Percentiles rank a stretch among this genome's conserved stretches.
phyloP scores from a whole-genome alignment of 2,329 filamentous ascomycete genomes.

The Xylaria sp. region DNA sequence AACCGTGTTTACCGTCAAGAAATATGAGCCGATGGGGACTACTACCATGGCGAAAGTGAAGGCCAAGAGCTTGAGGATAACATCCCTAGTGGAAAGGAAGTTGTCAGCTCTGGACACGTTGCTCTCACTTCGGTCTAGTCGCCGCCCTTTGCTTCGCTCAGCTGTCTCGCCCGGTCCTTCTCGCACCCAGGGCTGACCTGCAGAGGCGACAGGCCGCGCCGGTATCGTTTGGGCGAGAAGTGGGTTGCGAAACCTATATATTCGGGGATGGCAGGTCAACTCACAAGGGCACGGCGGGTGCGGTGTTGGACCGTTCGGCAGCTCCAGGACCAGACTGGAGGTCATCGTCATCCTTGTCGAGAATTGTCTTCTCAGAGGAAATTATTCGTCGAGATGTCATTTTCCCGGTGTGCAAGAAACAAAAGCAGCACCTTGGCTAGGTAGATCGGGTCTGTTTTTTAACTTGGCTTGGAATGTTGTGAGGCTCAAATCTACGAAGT shows the following conservation, averaged over 20 bases:
- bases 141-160: too few species aligned
- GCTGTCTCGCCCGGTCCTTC: background rate
- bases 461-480: background rate
- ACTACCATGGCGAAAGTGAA: conserved; percentile 94
- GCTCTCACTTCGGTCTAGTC: too few species aligned
- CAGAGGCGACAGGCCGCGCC: too few species aligned
- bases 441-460: background rate
- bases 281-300: conserved; percentile 84
- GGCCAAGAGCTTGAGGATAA: conserved; percentile 86
- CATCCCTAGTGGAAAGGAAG: conserved; percentile 59
- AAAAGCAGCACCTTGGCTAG: background rate
- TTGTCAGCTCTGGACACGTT: conserved; percentile 19
- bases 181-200: background rate
- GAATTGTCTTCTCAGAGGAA: conserved; percentile 67
- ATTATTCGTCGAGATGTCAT: conserved; percentile 76
- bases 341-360: conserved; percentile 62
- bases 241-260: background rate
- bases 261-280: conserved; percentile 40
- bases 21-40: conserved; percentile 87
- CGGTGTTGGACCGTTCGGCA: conserved; percentile 62
- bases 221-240: background rate
- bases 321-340: conserved; percentile 46
- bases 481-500: background rate
- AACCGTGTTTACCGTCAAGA: conserved; percentile 74
- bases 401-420: conserved; percentile 1